Base-by-base conservation (phyloP, 495 filamentous ascomycete genomes). In the Daldinia grandis region DNA sequence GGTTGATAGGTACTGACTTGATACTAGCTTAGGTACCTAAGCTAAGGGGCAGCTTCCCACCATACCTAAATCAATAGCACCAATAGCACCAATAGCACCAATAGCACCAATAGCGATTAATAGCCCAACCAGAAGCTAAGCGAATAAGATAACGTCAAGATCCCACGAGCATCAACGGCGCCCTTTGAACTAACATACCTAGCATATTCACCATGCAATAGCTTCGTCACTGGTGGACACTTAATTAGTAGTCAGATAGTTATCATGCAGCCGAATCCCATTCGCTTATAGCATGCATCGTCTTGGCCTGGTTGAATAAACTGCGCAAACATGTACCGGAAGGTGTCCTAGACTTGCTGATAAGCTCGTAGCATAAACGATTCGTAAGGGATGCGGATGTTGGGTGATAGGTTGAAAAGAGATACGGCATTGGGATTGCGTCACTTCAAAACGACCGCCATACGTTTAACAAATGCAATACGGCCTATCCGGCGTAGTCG, bases 141-240 rank as follows among this genome's bases (percentile, higher is more conserved):
- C 82, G 81, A 84, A 84, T 84, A 65, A 74, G 76, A 80, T 67
- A 66, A 57, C 76, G 72, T 74, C 57, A 73, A 76, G 44, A 62
- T 70, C 57, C 80, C 82, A 83, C 81, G 82, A 76, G 81, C 56
- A 66, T 68, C 58, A 68, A 58, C 63, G 62, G 40, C 17, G 66
- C 59, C 57, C 30, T 65, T 58, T 64, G 57, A 58, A 25, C 42
- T 64, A 59, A 73, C 60, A 40, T 58, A 67, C 64, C 69, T 56
- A 68, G 58, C 28, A 66, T 53, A 47, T 49, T 37, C 5, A 28
- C 38, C 55, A 53, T 68, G 60, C 51, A 69, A 44, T 19, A 25
- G 9, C 50, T 42, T 64, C 44, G 54, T 72, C 47, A 57, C 38
- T 10, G 10, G 53, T 61, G 51, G 17, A 33, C 30, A 30, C 51